Evolutionary conservation across 768 basidiomycete genomes (phyloP).

Genomic region (Hygrocybe punicea): DNA sequence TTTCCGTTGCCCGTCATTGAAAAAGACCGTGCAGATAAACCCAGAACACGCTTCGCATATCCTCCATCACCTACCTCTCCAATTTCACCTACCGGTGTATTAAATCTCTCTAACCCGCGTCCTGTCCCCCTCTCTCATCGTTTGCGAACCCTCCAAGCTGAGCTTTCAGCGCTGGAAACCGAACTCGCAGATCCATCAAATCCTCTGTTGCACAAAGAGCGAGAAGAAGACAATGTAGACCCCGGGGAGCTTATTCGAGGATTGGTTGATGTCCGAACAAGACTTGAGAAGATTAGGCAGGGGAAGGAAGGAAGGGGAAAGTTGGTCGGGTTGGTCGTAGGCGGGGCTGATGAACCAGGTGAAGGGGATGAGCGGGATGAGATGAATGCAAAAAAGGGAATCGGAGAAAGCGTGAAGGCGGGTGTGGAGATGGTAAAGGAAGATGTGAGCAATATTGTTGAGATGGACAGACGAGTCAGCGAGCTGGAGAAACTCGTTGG

Average conservation of each 20-base stretch:
- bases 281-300: constrained; percentile 65
- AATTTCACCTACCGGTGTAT: constrained; percentile 37
- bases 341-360: constrained; percentile 17
- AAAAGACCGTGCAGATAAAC: constrained; percentile 37
- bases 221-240: constrained; percentile 59
- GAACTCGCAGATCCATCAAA: constrained; percentile 83
- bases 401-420: constrained; percentile 1
- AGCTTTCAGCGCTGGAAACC: constrained; percentile 73
- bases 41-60: constrained; percentile 62
- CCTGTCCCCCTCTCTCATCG: constrained; percentile 54
- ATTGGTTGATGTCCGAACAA: constrained; percentile 66
- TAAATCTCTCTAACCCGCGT: constrained; percentile 25
- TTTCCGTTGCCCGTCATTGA: neutral
- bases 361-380: constrained; percentile 11
- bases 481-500: constrained; percentile 82
- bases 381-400: constrained; percentile 10
- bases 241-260: constrained; percentile 74
- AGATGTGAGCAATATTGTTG: constrained; percentile 52
- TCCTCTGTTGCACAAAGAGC: constrained; percentile 57
- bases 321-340: constrained; percentile 55
- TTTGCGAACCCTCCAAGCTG: constrained; percentile 65
- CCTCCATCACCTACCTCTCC: constrained; percentile 62
- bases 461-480: constrained; percentile 81
- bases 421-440: constrained; percentile 11
- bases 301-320: constrained; percentile 63